Evolutionary conservation across 73 alveolate species (phyloP), one percentile per base, ranked within the genome.

Genomic region (Strombidium stylifer): DNA sequence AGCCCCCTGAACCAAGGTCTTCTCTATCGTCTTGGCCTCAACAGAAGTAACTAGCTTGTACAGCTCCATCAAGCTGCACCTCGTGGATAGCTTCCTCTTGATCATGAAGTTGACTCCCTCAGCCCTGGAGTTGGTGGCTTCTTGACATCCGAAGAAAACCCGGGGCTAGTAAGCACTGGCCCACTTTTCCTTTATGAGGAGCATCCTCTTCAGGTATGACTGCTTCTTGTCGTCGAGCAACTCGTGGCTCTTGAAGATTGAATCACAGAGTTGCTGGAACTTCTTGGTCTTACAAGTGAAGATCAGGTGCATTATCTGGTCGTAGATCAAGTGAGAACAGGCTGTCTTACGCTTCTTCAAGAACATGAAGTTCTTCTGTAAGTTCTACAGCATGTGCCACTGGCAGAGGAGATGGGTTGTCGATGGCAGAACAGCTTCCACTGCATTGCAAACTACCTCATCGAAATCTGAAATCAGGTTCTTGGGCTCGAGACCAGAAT

Each of bases 141-240:
- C 70, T 7, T 35, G 25, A 8, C 75, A 75, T 1, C 76, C 81
- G 25, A 37, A 65, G 34, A 76, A 76, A 2, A 36, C 34, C 14
- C 30, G 49, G 1, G 89, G 89, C 31, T 53, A 25, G 45, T 27
- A 66, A 8, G 89, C 74, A 19, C 42, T 20, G 12, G 89, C 81
- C 89, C 89, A 76, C 45, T 76, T 76, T 34, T 76, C 89, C 31
- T 76, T 76, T 4, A 76, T 76, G 12, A 64, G 58, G 23, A 52
- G 54, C 41, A 76, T 14, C 11, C 26, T 8, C 11, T 82, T 27
- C 24, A 76, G 31, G 25, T 76, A 76, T 24, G 47, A 14, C 50
- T 37, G 14, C 32, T 49, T 25, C 48, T 53, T 14, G 1, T 50
- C 77, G 23, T 53, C 64, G 10, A 76, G 48, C 19, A 65, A 66